Base-by-base conservation (phyloP, 139 green algal species). In the Bryopsis sp. region DNA sequence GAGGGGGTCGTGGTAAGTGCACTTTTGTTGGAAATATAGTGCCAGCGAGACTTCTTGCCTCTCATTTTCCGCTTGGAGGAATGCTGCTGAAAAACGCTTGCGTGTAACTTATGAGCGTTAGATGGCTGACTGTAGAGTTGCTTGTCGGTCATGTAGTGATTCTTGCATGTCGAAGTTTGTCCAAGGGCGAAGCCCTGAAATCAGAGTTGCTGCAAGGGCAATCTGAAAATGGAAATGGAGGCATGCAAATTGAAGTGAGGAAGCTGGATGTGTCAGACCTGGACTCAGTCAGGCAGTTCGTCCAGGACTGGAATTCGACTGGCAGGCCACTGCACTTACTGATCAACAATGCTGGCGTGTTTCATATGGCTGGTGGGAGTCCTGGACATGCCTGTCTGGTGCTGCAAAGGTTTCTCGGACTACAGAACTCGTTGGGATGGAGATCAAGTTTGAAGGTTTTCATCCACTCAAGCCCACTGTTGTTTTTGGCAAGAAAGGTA, bases 331-430 rank as follows among this genome's bases (percentile, higher is more conserved):
- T 96, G 58, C 84, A 96, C 62, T 62, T 88, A 6, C 82, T 96
- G 0, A 68, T 96, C 68, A 95, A 95, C 85, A 96, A 96, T 68
- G 90, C 89, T 2, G 90, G 89, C 37, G 75, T 96, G 1, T 93
- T 88, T 70, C 75, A 78, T 29, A 88, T 94, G 69, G 79, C 79
- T 38, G 81, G 80, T 89, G 64, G n/a, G n/a, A 35, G 73, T 6
- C 11, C 43, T 50, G 15, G 43, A 50, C 43, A 50, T 50, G 11
- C 43, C 15, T 50, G 11, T 50, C 43, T n/a, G n/a, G n/a, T n/a
- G n/a, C n/a, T n/a, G n/a, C n/a, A n/a, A n/a, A n/a, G n/a, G n/a
- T n/a, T n/a, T n/a, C n/a, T n/a, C n/a, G n/a, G n/a, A n/a, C n/a
- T n/a, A n/a, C n/a, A n/a, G n/a, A n/a, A n/a, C n/a, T n/a, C n/a